A percentile compares a stretch with the other conserved stretches of the same genome.
Conservation (phyloP, 2,329 filamentous ascomycete genomes). For the Hansfordia pulvinata region DNA sequence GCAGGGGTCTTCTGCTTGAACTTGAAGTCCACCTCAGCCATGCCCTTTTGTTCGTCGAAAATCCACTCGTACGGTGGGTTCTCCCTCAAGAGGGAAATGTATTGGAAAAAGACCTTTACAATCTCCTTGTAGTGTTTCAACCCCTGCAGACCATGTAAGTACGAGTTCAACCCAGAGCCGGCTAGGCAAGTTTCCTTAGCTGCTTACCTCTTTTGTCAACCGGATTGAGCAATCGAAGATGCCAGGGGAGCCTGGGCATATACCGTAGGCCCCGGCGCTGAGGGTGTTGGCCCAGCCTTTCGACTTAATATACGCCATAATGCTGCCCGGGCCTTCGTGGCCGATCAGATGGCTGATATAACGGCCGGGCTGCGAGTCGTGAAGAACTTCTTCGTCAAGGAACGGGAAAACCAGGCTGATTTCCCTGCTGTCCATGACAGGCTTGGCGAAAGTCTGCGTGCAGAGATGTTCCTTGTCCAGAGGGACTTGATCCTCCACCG, state of each 20-base stretch:
- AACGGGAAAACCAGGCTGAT: constrained; percentile 75
- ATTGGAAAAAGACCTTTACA: constrained; percentile 76
- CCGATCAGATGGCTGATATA: constrained; percentile 85
- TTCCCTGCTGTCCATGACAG: constrained; percentile 75
- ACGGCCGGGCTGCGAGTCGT: constrained; percentile 67
- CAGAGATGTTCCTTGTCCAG: constrained; percentile 34
- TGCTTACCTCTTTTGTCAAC: constrained; percentile 62
- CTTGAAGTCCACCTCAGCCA: constrained; percentile 88
- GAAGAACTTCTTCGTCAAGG: constrained; percentile 68
- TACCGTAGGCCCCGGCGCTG: constrained; percentile 59
- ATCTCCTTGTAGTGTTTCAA: constrained; percentile 72
- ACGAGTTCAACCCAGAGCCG: constrained; percentile 8
- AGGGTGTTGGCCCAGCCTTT: constrained; percentile 84
- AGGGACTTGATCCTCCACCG: constrained; percentile 38
- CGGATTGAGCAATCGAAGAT: constrained; percentile 70
- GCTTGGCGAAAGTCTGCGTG: constrained; percentile 74
- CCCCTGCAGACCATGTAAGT: constrained; percentile 25
- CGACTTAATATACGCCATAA: constrained; percentile 77
- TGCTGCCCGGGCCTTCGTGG: constrained; percentile 84
- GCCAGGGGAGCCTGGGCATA: constrained; percentile 65
- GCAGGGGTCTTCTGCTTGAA: constrained; percentile 89
- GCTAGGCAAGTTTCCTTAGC: no score
- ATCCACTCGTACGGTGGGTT: constrained; percentile 81
- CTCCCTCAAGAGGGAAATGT: constrained; percentile 75
- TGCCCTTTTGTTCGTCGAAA: constrained; percentile 77